These are phyloP conservation scores for Anisodus acutangulus DNA, from an alignment of 257 asterid genomes.

Conservation along the genomic window DNA sequence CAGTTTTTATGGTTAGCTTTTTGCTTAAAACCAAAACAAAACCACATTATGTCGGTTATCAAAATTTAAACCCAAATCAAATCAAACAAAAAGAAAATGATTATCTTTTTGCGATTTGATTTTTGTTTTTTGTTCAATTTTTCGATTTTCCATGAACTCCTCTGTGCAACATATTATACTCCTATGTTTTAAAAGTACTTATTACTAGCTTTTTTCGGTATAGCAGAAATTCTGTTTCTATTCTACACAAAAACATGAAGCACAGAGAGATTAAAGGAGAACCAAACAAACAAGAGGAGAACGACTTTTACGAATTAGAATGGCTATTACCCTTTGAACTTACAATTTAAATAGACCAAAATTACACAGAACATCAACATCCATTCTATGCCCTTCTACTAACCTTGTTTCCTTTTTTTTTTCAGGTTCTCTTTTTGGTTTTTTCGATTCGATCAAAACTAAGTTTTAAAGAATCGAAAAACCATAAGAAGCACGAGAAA, in stretches of 20 bases:
- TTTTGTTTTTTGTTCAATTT: too few species aligned
- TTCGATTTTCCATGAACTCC: too few species aligned
- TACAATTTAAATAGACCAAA: slow-evolving; percentile 17
- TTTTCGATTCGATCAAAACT: neutral
- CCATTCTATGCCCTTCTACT: neutral
- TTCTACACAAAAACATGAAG: neutral
- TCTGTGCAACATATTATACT: neutral
- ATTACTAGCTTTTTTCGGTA: neutral
- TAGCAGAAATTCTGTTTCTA: neutral
- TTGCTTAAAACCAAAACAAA: too few species aligned
- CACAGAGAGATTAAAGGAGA: slow-evolving; percentile 2
- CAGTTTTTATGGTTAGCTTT: too few species aligned
- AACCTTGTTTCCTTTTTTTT: neutral
- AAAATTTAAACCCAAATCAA: too few species aligned
- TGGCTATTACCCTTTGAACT: neutral
- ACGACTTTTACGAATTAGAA: neutral
- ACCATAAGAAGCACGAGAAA: neutral
- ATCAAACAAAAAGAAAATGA: too few species aligned
- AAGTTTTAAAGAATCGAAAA: slow-evolving; percentile 26
- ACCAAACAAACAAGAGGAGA: neutral
- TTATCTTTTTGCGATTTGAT: too few species aligned
- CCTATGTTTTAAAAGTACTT: neutral
- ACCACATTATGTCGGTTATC: too few species aligned
- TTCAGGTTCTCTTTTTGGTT: neutral
- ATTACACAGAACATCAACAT: neutral